phyloP scores from a whole-genome alignment of 768 basidiomycete species.

The Podaxis sp. region DNA sequence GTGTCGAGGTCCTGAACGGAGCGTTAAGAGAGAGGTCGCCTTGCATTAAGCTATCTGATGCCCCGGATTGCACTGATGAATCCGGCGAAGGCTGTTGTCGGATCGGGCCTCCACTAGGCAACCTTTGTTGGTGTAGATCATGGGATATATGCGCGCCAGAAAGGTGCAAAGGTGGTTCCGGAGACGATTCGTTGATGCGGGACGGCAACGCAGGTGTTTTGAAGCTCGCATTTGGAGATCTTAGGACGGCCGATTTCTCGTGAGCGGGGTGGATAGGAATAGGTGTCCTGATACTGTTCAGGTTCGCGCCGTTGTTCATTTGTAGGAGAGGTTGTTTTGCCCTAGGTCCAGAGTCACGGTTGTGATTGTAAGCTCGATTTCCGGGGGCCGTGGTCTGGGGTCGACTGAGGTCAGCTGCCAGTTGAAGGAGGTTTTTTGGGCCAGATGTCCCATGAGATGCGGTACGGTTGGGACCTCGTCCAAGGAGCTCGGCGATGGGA shows the following conservation, averaged over 20 bases:
- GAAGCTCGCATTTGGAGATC: not conserved
- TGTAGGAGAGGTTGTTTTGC: not conserved
- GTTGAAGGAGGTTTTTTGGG: constrained; percentile 4
- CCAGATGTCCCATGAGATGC: not conserved
- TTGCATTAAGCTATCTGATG: not conserved
- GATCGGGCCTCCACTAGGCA: not conserved
- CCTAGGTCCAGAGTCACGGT: not conserved
- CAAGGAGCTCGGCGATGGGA: not conserved
- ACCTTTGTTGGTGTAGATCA: not conserved
- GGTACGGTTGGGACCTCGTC: not conserved
- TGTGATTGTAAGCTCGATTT: not conserved
- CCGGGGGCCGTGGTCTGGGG: constrained; percentile 5
- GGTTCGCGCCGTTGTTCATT: not conserved
- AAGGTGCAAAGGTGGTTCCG: not conserved
- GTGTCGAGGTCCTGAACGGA: constrained; percentile 8
- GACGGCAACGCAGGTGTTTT: not conserved
- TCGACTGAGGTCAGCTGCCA: constrained; percentile 1
- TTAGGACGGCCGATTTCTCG: not conserved
- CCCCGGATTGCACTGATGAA: not conserved
- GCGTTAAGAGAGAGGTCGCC: not conserved
- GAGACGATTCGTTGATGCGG: not conserved
- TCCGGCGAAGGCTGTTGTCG: constrained; percentile 11
- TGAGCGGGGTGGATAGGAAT: not conserved
- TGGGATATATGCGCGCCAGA: constrained; percentile 11
- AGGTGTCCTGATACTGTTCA: not conserved